These are phyloP conservation scores for Haberlea rhodopensis DNA, from an alignment of 257 asterid species.

Conservation along the genomic window DNA sequence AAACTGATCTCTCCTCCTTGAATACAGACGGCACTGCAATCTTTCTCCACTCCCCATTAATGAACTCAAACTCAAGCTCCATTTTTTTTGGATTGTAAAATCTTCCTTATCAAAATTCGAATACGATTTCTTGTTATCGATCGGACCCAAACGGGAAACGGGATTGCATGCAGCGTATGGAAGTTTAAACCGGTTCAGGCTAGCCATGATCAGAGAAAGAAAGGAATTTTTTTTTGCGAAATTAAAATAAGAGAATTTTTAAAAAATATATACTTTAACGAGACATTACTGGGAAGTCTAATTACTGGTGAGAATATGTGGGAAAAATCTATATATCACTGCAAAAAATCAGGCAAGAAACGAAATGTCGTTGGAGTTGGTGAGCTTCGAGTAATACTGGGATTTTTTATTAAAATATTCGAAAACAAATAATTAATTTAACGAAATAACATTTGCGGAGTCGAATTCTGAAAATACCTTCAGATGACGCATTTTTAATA, in stretches of 20 bases:
- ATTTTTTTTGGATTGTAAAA: not conserved
- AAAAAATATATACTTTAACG: too few species aligned
- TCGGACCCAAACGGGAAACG: not conserved
- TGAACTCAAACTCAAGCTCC: conserved; percentile 15
- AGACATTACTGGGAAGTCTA: too few species aligned
- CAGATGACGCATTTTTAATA: too few species aligned
- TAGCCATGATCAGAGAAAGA: too few species aligned
- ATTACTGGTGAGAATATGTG: not conserved
- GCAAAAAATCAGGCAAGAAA: not conserved
- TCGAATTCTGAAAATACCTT: not conserved
- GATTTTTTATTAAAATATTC: too few species aligned
- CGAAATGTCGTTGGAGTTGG: too few species aligned
- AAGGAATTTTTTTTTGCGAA: not conserved
- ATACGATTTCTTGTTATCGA: not conserved
- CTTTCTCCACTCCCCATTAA: conserved; percentile 23
- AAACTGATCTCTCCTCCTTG: conserved; percentile 15
- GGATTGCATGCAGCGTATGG: not conserved
- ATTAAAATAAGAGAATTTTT: too few species aligned
- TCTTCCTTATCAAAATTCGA: not conserved
- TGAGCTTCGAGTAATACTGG: not conserved
- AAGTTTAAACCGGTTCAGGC: not conserved
- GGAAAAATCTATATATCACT: not conserved
- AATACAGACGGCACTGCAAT: conserved; percentile 3
- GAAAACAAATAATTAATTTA: not conserved
- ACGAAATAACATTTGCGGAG: not conserved